Evolutionary conservation across 1,139 yeast species (phyloP).

Genomic region (Candida sp.): DNA sequence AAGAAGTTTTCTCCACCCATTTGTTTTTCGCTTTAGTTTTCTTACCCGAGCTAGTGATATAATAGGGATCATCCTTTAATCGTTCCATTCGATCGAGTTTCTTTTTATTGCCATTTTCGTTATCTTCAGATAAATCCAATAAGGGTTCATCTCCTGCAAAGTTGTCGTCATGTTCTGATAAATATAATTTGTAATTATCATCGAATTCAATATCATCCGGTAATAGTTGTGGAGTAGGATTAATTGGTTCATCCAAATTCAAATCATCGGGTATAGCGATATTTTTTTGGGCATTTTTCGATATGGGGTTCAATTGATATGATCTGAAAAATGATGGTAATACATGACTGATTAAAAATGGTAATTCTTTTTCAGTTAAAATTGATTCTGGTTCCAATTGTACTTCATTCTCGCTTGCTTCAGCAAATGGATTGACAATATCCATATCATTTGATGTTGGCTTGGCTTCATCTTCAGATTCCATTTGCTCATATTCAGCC

Average conservation of each 20-base stretch:
- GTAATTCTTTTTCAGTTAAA: conserved; percentile 31
- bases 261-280: conserved; percentile 60
- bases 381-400: background rate
- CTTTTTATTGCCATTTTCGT: conserved; percentile 22
- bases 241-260: conserved; percentile 50
- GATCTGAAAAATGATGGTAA: conserved; percentile 73
- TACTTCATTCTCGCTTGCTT: conserved; percentile 4
- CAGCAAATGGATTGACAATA: background rate
- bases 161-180: conserved; percentile 23
- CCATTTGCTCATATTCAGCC: conserved; percentile 9
- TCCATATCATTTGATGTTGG: conserved; percentile 4
- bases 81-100: conserved; percentile 54
- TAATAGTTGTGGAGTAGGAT: conserved; percentile 18
- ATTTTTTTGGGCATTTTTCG: conserved; percentile 62
- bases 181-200: conserved; percentile 12
- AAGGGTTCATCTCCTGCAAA: conserved; percentile 21
- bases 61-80: conserved; percentile 74
- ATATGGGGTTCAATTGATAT: conserved; percentile 74
- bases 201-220: conserved; percentile 16
- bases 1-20: conserved; percentile 13
- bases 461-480: conserved; percentile 11
- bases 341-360: conserved; percentile 62
- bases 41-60: conserved; percentile 36
- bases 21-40: conserved; percentile 17
- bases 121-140: conserved; percentile 9